phyloP scores from a whole-genome alignment of 2,329 filamentous ascomycete species.

The Neonectria coccinea region DNA sequence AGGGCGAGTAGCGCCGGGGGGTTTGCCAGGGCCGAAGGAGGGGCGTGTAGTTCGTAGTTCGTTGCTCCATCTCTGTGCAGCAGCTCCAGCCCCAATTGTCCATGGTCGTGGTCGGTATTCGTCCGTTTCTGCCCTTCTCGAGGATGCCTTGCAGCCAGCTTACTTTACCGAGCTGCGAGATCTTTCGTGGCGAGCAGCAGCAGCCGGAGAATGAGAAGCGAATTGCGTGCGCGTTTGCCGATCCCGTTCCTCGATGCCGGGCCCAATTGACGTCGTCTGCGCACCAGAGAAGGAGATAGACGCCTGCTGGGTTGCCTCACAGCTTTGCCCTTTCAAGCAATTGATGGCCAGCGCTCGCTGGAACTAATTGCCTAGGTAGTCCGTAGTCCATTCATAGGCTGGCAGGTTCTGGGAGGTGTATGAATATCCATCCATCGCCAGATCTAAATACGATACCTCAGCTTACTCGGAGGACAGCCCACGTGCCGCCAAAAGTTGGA shows the following conservation, averaged over 20 bases:
- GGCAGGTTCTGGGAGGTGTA: not conserved
- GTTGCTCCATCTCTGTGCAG: conserved; percentile 31
- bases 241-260: conserved; percentile 20
- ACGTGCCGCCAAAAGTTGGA: not conserved
- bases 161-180: conserved; percentile 26
- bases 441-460: not conserved
- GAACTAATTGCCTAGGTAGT: too few species aligned
- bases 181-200: conserved; percentile 25
- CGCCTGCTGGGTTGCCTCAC: not conserved
- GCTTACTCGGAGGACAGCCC: not conserved
- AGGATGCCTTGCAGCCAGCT: conserved; percentile 34
- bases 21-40: conserved; percentile 22
- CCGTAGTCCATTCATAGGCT: too few species aligned
- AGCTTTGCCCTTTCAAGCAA: not conserved
- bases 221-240: conserved; percentile 31
- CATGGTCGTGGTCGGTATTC: conserved; percentile 20
- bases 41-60: conserved; percentile 36
- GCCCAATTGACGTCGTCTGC: conserved; percentile 12
- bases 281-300: not conserved
- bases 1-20: conserved; percentile 24
- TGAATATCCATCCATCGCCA: not conserved
- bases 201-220: conserved; percentile 17
- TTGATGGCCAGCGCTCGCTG: too few species aligned
- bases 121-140: conserved; percentile 17
- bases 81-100: conserved; percentile 21